Evolutionary conservation across 2,329 filamentous ascomycete genomes (phyloP).

Genomic region (Aureobasidium sp.): DNA sequence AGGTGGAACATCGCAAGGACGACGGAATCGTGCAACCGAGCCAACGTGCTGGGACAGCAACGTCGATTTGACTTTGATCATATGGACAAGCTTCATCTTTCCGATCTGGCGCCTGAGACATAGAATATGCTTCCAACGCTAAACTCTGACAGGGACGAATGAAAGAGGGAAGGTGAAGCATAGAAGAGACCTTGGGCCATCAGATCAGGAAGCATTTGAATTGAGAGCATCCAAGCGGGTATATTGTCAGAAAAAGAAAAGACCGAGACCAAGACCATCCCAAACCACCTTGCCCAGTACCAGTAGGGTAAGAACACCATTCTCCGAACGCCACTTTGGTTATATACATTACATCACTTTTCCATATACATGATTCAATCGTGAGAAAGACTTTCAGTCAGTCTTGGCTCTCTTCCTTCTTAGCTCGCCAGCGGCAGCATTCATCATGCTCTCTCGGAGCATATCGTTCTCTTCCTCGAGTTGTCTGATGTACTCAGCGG

Average conservation of each 20-base stretch:
- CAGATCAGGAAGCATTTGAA: not conserved
- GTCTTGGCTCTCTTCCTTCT: slow-evolving; percentile 3
- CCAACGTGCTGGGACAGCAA: not conserved
- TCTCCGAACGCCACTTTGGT: not conserved
- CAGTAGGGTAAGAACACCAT: not conserved
- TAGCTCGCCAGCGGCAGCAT: not conserved
- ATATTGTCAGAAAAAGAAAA: not conserved
- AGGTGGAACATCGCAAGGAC: not conserved
- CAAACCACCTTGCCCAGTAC: not conserved
- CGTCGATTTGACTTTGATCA: not conserved
- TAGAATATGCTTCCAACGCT: not conserved
- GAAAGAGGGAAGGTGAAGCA: not conserved
- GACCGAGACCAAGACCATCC: not conserved
- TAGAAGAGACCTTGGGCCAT: not conserved
- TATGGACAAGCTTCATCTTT: not conserved
- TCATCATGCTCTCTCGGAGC: slow-evolving; percentile 3
- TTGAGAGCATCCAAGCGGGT: not conserved
- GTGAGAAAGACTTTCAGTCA: not conserved
- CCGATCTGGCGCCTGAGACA: not conserved
- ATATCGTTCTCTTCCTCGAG: slow-evolving; percentile 10
- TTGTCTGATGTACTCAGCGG: slow-evolving; percentile 8
- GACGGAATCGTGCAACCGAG: not conserved
- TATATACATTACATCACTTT: not conserved
- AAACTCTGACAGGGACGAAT: not conserved
- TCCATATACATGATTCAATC: not conserved